Conservation (phyloP, 2,329 filamentous ascomycete species). For the Cladosporium sp. region DNA sequence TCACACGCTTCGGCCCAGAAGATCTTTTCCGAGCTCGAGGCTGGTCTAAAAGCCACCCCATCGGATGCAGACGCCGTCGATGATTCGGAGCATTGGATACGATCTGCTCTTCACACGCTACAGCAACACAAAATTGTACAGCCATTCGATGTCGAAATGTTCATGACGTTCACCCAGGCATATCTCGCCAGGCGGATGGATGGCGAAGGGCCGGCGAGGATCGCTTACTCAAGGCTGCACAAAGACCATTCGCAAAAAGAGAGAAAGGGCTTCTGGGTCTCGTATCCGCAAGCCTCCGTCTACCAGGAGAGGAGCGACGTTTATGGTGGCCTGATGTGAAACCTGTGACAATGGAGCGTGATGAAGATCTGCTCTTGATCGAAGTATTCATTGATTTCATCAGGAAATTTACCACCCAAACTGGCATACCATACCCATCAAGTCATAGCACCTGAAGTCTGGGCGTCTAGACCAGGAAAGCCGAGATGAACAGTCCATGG, state of each 20-base stretch:
- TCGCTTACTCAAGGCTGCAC: constrained; percentile 13
- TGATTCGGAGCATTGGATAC: constrained; percentile 16
- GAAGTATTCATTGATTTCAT: background rate
- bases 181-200: constrained; percentile 16
- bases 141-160: constrained; percentile 17
- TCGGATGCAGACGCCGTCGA: background rate
- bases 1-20: constrained; percentile 8
- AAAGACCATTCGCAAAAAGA: constrained; percentile 12
- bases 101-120: constrained; percentile 13
- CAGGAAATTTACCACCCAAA: background rate
- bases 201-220: constrained; percentile 13
- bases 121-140: constrained; percentile 14
- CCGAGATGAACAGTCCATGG: no score
- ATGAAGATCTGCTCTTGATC: background rate
- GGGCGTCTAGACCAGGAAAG: no score
- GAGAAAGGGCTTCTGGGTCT: constrained; percentile 14
- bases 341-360: background rate
- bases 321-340: constrained; percentile 10
- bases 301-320: background rate
- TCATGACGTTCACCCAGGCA: constrained; percentile 18
- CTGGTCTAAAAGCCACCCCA: constrained; percentile 1
- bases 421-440: no score
- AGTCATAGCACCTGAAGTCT: no score
- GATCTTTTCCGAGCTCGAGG: constrained; percentile 10
- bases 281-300: background rate